Evolutionary conservation across 2,329 filamentous ascomycete species (phyloP), one percentile per base, ranked within the genome.

Genomic region (Ambrosiella beaveri): DNA sequence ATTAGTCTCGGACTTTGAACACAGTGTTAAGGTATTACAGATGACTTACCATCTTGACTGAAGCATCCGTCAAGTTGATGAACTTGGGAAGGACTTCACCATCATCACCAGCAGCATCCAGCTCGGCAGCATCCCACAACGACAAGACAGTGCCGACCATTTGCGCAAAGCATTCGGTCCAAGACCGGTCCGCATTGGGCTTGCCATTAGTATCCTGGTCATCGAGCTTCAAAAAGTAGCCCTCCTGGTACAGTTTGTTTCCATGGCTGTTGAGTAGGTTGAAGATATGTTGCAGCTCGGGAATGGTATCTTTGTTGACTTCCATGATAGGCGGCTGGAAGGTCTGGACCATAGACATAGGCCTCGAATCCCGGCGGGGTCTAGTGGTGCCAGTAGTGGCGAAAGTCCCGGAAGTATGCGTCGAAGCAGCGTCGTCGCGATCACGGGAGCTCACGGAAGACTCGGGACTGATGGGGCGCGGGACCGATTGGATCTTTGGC

Each of bases 111-210:
- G 88, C 90, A 44, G 82, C 82, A 71, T 98, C 93, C 60, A 97
- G 77, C 68, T 93, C 89, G 63, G 86, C 83, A 27, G 91, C 90
- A 71, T 98, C 91, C 93, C 93, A 98, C 54, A 97, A 74, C 6
- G 93, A 96, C 59, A 98, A 73, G 13, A 97, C 88, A 1, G 93
- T 97, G 63, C 93, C 93, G 15, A 96, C 88, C 13, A 98, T 81
- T 68, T 97, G 93, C 49, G 91, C 90, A 71, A 97, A 98, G 71
- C 88, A 96, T 74, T 98, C 93, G 41, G 86, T 86, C 93, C 93
- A 98, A 63, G 82, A 87, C 65, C 93, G 79, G 70, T 96, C 90
- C 47, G 79, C 71, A 67, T 91, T 94, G 9, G 89, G 86, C 62
- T 85, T 84, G 55, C 93, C 93, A 70, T 91, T 84, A 58, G 82